A percentile compares a stretch with the other conserved stretches of the same genome.
phyloP scores from a whole-genome alignment of 2,329 filamentous ascomycete genomes.

The Calycina marina region DNA sequence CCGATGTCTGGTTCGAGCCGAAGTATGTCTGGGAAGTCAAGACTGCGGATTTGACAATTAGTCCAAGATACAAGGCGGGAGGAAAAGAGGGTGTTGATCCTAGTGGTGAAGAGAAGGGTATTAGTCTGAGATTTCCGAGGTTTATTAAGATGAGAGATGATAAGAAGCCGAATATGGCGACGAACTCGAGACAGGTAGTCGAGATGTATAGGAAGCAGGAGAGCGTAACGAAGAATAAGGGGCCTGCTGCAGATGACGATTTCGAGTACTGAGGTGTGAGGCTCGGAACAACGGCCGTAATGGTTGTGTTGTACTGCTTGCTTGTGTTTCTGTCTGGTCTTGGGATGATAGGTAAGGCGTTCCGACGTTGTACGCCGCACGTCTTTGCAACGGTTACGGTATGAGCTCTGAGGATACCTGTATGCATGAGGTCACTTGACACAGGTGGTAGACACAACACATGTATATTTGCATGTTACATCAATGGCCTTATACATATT shows the following conservation, averaged over 20 bases:
- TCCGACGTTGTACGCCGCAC: too few relatives aligned
- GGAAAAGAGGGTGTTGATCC: conserved; percentile 64
- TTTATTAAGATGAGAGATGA: conserved; percentile 89
- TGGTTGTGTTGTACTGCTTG: too few relatives aligned
- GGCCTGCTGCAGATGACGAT: conserved; percentile 81
- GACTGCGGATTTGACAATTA: conserved; percentile 86
- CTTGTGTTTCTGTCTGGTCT: too few relatives aligned
- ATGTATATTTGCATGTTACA: too few relatives aligned
- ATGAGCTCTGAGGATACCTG: too few relatives aligned
- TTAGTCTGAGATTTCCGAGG: conserved; percentile 79
- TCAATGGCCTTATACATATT: too few relatives aligned
- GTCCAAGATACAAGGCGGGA: conserved; percentile 86
- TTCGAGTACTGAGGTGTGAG: conserved; percentile 97
- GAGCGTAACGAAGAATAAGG: conserved; percentile 68
- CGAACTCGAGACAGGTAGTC: conserved; percentile 68
- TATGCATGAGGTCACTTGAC: too few relatives aligned
- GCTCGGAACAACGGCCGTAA: too few relatives aligned
- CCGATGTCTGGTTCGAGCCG: conserved; percentile 97
- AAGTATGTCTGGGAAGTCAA: conserved; percentile 94
- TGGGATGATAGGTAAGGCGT: too few relatives aligned
- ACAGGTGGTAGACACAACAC: too few relatives aligned
- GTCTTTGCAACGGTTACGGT: too few relatives aligned
- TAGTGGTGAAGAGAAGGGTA: conserved; percentile 52
- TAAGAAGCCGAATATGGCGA: conserved; percentile 89
- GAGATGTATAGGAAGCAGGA: conserved; percentile 98